Percentiles rank a stretch among this genome's conserved stretches.
Evolutionary conservation across 108 stramenopile genomes (phyloP).

Genomic region (Nitzschia palea): DNA sequence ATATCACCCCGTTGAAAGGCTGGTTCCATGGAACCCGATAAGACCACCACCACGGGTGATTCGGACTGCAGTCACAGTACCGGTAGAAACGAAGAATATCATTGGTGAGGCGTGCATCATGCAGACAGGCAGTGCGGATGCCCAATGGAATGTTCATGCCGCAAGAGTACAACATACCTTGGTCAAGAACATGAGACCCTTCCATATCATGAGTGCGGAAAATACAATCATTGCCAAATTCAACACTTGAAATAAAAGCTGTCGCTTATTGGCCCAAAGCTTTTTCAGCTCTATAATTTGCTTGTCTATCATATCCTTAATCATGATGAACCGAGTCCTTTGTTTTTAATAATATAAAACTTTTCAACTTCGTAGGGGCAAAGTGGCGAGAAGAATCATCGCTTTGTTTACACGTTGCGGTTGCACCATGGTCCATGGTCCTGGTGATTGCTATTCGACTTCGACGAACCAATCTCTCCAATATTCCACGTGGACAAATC

Average conservation of each 20-base stretch:
- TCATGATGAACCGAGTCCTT: too few species aligned
- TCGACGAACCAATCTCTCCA: too few species aligned
- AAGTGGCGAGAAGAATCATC: too few species aligned
- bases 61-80: constrained; percentile 64
- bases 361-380: too few species aligned
- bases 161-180: constrained; percentile 42
- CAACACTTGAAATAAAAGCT: constrained; percentile 91
- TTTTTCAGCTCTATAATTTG: constrained; percentile 96
- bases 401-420: too few species aligned
- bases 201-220: constrained; percentile 99
- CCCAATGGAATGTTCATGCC: background rate
- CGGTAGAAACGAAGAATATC: background rate
- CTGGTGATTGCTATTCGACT: too few species aligned
- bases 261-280: constrained; percentile 98
- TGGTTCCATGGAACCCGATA: constrained; percentile 98
- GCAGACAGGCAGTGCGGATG: background rate
- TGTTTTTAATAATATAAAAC: too few species aligned
- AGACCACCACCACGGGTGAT: constrained; percentile 98
- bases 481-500: too few species aligned
- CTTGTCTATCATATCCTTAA: constrained; percentile 87
- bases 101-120: background rate
- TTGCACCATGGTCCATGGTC: too few species aligned
- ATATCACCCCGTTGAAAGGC: constrained; percentile 99
- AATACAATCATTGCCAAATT: constrained; percentile 99
- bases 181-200: constrained; percentile 96